phyloP scores from a whole-genome alignment of 2,329 filamentous ascomycete species.

The Lasiodiplodia sp. region DNA sequence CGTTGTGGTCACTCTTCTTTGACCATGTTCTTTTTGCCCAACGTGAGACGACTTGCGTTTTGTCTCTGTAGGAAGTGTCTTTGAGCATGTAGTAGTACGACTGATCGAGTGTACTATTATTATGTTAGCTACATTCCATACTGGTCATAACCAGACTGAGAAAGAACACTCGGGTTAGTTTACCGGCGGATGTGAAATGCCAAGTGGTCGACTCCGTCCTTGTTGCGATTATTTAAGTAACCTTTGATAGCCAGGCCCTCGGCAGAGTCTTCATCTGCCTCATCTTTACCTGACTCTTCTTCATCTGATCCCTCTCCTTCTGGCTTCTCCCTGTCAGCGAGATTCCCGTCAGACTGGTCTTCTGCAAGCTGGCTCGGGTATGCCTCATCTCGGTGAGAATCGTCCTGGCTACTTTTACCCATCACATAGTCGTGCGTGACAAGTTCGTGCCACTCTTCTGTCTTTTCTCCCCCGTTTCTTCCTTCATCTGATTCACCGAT shows the following conservation, averaged over 20 bases:
- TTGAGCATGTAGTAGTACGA: conserved; percentile 27
- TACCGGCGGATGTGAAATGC: not conserved
- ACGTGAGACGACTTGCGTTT: conserved; percentile 26
- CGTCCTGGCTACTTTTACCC: too few species aligned
- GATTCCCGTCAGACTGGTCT: too few species aligned
- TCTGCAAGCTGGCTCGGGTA: too few species aligned
- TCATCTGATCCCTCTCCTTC: too few species aligned
- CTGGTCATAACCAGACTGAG: too few species aligned
- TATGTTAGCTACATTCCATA: not conserved
- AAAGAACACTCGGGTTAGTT: not conserved
- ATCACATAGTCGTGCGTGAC: too few species aligned
- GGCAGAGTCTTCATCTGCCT: not conserved
- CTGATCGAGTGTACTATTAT: conserved; percentile 21
- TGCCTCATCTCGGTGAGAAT: too few species aligned
- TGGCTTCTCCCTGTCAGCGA: too few species aligned
- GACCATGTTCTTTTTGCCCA: conserved; percentile 8
- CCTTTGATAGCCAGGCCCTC: not conserved
- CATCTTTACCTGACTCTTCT: too few species aligned
- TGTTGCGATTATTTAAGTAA: conserved; percentile 3
- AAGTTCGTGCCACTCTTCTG: too few species aligned
- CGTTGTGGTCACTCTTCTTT: conserved; percentile 57
- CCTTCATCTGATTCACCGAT: too few species aligned
- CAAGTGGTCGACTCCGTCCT: not conserved
- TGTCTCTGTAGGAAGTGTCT: conserved; percentile 21
- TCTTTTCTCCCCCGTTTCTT: too few species aligned